Percentiles rank a stretch among this genome's conserved stretches.
These are phyloP conservation scores for Phytophthora cryptogea DNA, from an alignment of 352 stramenopile species.

Conservation along the genomic window DNA sequence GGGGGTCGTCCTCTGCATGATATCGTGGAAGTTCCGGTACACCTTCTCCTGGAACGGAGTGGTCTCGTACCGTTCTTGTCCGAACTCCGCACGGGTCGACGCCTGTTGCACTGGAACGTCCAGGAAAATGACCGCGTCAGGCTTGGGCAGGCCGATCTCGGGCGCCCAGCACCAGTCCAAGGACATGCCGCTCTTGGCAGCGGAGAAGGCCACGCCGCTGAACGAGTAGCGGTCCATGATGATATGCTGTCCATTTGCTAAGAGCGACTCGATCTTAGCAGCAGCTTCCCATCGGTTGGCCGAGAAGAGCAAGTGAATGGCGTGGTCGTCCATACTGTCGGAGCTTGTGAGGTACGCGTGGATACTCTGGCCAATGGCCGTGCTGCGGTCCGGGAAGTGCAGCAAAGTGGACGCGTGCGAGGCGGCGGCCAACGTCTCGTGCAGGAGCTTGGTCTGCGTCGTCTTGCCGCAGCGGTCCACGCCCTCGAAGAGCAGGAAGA, in stretches of 20 bases:
- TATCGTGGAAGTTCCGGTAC: conserved; percentile 75
- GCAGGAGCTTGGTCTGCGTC: conserved; percentile 95
- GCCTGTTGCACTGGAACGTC: conserved; percentile 93
- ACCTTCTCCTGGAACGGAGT: conserved; percentile 89
- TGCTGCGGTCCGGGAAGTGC: conserved; percentile 86
- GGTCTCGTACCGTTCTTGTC: conserved; percentile 92
- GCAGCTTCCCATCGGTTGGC: conserved; percentile 99
- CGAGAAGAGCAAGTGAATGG: conserved; percentile 99
- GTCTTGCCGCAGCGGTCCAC: conserved; percentile 99
- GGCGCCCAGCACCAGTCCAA: conserved; percentile 98
- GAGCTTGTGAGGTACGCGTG: conserved; percentile 95
- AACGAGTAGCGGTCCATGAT: conserved; percentile 98
- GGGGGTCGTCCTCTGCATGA: conserved; percentile 47
- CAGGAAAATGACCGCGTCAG: conserved; percentile 98
- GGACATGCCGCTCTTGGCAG: conserved; percentile 93
- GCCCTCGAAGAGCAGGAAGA: conserved; percentile 99
- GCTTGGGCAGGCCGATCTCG: conserved; percentile 96
- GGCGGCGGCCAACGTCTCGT: conserved; percentile 56
- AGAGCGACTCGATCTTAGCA: conserved; percentile 62
- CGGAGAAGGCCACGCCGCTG: conserved; percentile 98
- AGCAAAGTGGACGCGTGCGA: conserved; percentile 44
- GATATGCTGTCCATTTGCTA: conserved; percentile 89
- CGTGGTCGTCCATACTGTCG: conserved; percentile 94
- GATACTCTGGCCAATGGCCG: conserved; percentile 96
- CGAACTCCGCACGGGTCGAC: conserved; percentile 92